Evolutionary conservation across 257 asterid species (phyloP), one percentile per base, ranked within the genome.

Genomic region (Rubia yunnanensis): DNA sequence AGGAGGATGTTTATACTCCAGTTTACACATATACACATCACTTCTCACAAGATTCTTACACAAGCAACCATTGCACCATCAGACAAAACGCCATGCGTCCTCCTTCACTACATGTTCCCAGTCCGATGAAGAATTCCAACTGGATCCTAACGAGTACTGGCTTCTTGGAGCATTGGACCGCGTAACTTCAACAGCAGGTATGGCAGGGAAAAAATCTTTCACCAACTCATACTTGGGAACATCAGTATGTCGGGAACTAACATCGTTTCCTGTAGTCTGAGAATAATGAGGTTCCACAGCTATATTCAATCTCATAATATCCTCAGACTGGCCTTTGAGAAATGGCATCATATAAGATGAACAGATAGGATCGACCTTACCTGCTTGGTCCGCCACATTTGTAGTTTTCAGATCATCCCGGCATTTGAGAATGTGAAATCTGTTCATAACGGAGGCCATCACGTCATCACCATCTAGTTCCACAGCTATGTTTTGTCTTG

Each of bases 51-150:
- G 48, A 41, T 58, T 57, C 38, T 27, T 22, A 23, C 52, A 50
- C 7, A 8, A 48, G 24, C 48, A 8, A 11, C 3, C 48, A 10
- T 11, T 3, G 46, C 17, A 39, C 52, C 22, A 14, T 44, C 52
- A 44, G 52, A 15, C 52, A 44, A 44, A 44, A 24, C 76, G 84
- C 86, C 85, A 84, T 6, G 85, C 63, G 17, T 87, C 95, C 65
- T 92, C 98, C 73, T 81, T 85, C 67, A 72, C 63, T 0, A 92
- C 88, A 76, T 92, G 97, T 67, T 92, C 98, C 98, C 98, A 92
- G 41, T 89, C 98, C 0, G 95, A 89, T 13, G 96, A 82, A 63
- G 84, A 73, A 65, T 81, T 77, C 60, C 78, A 92, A 56, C 49
- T 79, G 77, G 78, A 78, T 57, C 85, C 84, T 1, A 75, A 17